Evolutionary conservation across 257 asterid genomes (phyloP).

Genomic region (Solanum chmielewskii): DNA sequence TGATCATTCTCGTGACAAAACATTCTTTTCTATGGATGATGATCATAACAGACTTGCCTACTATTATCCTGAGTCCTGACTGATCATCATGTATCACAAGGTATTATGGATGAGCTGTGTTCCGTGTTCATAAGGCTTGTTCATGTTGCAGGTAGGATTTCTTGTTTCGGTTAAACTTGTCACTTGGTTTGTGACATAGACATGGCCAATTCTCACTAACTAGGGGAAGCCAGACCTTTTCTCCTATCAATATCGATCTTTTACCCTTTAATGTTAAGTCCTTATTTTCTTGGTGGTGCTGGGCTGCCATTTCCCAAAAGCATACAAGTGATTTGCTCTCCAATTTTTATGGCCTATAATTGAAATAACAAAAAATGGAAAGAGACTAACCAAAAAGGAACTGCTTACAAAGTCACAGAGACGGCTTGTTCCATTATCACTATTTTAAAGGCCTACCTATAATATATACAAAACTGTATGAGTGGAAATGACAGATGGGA

Average conservation of each 20-base stretch:
- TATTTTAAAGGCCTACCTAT: neutral
- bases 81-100: neutral
- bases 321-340: neutral
- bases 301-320: neutral
- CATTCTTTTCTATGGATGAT: neutral
- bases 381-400: neutral
- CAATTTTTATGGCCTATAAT: neutral
- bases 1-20: neutral
- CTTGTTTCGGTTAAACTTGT: neutral
- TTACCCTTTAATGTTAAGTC: neutral
- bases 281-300: neutral
- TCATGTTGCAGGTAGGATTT: neutral
- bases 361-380: neutral
- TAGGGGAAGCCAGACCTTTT: neutral
- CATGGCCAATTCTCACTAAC: neutral
- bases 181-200: neutral
- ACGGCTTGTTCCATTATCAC: neutral
- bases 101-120: neutral
- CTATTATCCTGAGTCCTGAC: neutral
- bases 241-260: neutral
- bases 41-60: neutral
- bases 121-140: neutral
- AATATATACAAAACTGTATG: neutral
- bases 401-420: neutral
- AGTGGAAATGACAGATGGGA: neutral